phyloP scores from a whole-genome alignment of 257 asterid genomes.

The Jasminum sambac region DNA sequence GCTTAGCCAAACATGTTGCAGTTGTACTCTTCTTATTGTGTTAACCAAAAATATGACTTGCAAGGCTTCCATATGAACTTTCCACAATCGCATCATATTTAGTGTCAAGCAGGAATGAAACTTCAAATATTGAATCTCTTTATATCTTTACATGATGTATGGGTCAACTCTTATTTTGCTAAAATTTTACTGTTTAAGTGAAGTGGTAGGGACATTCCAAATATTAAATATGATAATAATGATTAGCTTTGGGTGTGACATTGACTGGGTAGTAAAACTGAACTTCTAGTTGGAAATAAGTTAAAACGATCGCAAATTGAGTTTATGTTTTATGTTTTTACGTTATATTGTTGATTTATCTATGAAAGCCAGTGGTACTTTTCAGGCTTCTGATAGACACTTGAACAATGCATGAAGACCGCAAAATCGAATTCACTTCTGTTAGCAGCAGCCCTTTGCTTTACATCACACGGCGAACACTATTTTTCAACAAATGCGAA shows the following conservation, averaged over 20 bases:
- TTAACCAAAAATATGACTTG: not conserved
- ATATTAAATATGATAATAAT: too few relatives aligned
- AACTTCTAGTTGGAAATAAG: too few relatives aligned
- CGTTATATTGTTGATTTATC: not conserved
- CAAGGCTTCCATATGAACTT: not conserved
- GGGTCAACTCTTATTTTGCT: too few relatives aligned
- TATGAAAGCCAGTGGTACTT: not conserved
- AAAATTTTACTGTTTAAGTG: too few relatives aligned
- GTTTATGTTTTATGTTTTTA: conserved; percentile 1
- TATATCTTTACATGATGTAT: not conserved
- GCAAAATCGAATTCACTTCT: conserved; percentile 15
- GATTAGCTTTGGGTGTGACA: too few relatives aligned
- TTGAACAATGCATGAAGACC: conserved; percentile 5
- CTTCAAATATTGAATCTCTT: not conserved
- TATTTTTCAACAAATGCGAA: conserved; percentile 40
- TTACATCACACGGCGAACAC: conserved; percentile 10
- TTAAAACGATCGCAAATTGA: too few relatives aligned
- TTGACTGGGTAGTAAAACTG: too few relatives aligned
- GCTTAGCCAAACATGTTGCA: too few relatives aligned
- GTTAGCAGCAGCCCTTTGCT: not conserved
- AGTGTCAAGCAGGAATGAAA: not conserved
- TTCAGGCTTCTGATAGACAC: not conserved
- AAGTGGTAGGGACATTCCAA: too few relatives aligned
- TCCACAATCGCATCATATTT: not conserved
- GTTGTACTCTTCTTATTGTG: not conserved